A percentile compares a stretch with the other conserved stretches of the same genome.
phyloP scores from a whole-genome alignment of 768 basidiomycete species.

The Termitomyces bulborhizus region DNA sequence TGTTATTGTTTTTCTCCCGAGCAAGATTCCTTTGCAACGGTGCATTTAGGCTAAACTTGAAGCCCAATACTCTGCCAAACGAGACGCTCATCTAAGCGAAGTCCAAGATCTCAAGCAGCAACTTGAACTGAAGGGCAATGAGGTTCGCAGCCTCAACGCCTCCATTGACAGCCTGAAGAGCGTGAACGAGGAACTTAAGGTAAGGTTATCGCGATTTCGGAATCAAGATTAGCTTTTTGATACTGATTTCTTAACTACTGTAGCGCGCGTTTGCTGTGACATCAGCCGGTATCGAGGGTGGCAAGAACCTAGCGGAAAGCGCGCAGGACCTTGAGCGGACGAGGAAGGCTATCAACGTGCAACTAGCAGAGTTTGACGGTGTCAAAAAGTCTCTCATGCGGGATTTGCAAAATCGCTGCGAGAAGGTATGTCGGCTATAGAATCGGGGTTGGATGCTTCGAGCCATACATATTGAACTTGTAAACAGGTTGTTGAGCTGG shows the following conservation, averaged over 20 bases:
- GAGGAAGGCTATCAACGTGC: slow-evolving; percentile 95
- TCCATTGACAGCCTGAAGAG: slow-evolving; percentile 91
- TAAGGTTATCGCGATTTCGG: slow-evolving; percentile 22
- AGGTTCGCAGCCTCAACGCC: slow-evolving; percentile 77
- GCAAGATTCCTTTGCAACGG: slow-evolving; percentile 11
- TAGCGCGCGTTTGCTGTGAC: slow-evolving; percentile 97
- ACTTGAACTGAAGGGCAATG: slow-evolving; percentile 75
- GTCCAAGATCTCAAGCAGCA: slow-evolving; percentile 85
- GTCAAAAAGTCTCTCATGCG: slow-evolving; percentile 99
- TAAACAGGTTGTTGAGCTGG: slow-evolving; percentile 90
- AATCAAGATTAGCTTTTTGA: slow-evolving; percentile 9
- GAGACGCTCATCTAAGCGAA: slow-evolving; percentile 84
- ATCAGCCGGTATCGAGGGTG: slow-evolving; percentile 94
- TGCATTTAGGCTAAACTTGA: slow-evolving; percentile 79
- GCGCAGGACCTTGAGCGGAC: slow-evolving; percentile 96
- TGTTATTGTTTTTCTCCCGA: slow-evolving; percentile 9
- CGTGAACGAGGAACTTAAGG: slow-evolving; percentile 98
- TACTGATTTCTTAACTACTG: slow-evolving; percentile 4
- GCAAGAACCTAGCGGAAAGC: slow-evolving; percentile 94
- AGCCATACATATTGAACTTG: slow-evolving; percentile 13
- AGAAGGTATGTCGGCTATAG: slow-evolving; percentile 62
- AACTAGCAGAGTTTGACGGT: slow-evolving; percentile 96
- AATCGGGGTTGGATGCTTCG: slow-evolving; percentile 7
- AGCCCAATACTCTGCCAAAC: slow-evolving; percentile 87
- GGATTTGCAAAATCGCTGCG: slow-evolving; percentile 97